A percentile compares a stretch with the other conserved stretches of the same genome.
Evolutionary conservation across 129 eudicot species (phyloP).

Genomic region (Centrapalus pauciflorus): DNA sequence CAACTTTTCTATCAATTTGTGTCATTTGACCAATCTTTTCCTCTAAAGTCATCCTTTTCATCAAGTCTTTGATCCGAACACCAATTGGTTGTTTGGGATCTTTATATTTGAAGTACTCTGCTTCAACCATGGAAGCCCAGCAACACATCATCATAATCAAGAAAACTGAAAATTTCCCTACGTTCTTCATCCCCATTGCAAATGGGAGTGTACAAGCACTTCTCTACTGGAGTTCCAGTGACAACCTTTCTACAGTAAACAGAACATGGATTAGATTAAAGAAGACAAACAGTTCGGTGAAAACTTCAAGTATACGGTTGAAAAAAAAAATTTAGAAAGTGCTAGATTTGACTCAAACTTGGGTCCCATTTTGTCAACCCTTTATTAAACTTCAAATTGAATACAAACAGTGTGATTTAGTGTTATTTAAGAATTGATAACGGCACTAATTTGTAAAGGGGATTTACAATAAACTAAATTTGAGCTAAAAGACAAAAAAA

Average conservation of each 20-base stretch:
- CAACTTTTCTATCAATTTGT: slow-evolving; percentile 57
- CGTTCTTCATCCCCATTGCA: slow-evolving; percentile 31
- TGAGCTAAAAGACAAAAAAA: slow-evolving; percentile 14
- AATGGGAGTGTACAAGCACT: slow-evolving; percentile 18
- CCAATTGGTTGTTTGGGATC: slow-evolving; percentile 60
- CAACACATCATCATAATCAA: slow-evolving; percentile 33
- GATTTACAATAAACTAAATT: background rate
- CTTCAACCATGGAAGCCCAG: slow-evolving; percentile 38
- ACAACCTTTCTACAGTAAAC: slow-evolving; percentile 7
- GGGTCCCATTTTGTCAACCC: slow-evolving; percentile 11
- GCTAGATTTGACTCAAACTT: background rate
- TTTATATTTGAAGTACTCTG: slow-evolving; percentile 51
- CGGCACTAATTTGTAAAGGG: slow-evolving; percentile 6
- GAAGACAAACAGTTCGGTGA: slow-evolving; percentile 16
- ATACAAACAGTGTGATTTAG: background rate
- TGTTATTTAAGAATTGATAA: background rate
- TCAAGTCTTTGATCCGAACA: slow-evolving; percentile 52
- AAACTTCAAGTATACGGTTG: slow-evolving; percentile 1
- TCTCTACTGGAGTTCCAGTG: slow-evolving; percentile 5
- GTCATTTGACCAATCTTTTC: slow-evolving; percentile 90
- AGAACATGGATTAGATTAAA: background rate
- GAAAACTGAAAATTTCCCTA: slow-evolving; percentile 20
- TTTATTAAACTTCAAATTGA: slow-evolving; percentile 14
- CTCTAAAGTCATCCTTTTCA: slow-evolving; percentile 58
- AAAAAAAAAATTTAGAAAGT: background rate